Conservation (phyloP, 2,329 filamentous ascomycete genomes). For the Pseudogymnoascus pannorum region DNA sequence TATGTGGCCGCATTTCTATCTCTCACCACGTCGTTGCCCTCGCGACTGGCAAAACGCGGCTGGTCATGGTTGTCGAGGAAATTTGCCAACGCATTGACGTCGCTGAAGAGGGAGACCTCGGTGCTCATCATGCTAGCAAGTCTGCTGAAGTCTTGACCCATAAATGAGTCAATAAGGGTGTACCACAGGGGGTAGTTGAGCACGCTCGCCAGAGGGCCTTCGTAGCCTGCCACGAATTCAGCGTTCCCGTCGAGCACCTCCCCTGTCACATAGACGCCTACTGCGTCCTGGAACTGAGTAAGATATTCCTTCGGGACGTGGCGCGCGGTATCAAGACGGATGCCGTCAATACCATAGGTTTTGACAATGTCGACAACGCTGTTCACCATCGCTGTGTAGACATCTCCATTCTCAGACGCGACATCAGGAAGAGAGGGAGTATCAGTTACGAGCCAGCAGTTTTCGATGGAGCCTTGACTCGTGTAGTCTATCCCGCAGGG, state of each 20-base stretch:
- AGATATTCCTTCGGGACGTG: conserved; percentile 45
- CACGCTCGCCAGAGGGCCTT: conserved; percentile 24
- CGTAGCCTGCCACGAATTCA: conserved; percentile 43
- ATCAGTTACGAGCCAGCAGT: conserved; percentile 45
- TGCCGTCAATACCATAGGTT: conserved; percentile 40
- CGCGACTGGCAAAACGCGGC: conserved; percentile 30
- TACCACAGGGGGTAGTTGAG: conserved; percentile 27
- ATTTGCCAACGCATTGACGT: conserved; percentile 24
- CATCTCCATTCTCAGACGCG: conserved; percentile 35
- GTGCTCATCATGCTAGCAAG: conserved; percentile 27
- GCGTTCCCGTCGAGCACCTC: conserved; percentile 51
- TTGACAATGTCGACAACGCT: conserved; percentile 35
- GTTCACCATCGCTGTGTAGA: conserved; percentile 31
- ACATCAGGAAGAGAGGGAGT: conserved; percentile 40
- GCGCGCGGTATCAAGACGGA: conserved; percentile 41
- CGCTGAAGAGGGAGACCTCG: not conserved
- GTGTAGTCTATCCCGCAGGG: conserved; percentile 51
- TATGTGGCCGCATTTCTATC: conserved; percentile 41
- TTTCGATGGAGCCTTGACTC: conserved; percentile 33
- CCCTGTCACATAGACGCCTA: conserved; percentile 53
- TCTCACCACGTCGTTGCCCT: conserved; percentile 12
- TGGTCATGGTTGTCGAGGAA: conserved; percentile 40
- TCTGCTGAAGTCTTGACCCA: conserved; percentile 8
- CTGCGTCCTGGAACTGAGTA: conserved; percentile 42
- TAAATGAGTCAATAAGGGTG: conserved; percentile 35